Conservation (phyloP, 306 rosid genomes). For the Lithocarpus polystachyus region DNA sequence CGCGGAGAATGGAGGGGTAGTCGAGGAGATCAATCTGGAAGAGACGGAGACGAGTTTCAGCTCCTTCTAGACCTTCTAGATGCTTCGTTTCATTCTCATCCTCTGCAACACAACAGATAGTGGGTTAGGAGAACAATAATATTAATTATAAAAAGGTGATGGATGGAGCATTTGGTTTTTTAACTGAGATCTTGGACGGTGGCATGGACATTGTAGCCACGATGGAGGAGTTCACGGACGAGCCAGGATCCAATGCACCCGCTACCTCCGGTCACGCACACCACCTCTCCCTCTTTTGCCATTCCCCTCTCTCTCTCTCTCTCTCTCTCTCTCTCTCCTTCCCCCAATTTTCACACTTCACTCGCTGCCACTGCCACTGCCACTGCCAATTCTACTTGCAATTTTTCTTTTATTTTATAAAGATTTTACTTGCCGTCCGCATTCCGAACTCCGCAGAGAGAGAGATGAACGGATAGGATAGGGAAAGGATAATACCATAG, state of each 20-base stretch:
- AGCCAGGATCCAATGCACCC: constrained; percentile 90
- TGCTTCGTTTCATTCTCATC: constrained; percentile 77
- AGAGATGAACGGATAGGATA: no score
- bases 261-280: constrained; percentile 90
- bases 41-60: constrained; percentile 54
- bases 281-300: constrained; percentile 37
- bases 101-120: constrained; percentile 30
- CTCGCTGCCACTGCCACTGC: no score
- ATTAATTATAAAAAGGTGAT: no score
- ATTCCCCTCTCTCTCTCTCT: not conserved
- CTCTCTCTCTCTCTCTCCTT: no score
- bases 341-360: not conserved
- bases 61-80: constrained; percentile 59
- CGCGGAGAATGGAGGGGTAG: constrained; percentile 47
- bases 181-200: constrained; percentile 73
- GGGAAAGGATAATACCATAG: no score
- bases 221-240: constrained; percentile 69
- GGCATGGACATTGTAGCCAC: constrained; percentile 84
- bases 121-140: no score
- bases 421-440: no score
- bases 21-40: constrained; percentile 84
- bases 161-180: no score
- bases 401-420: no score
- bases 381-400: no score
- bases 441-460: no score